phyloP scores from a whole-genome alignment of 257 asterid genomes.

The Nicotiana noctiflora region DNA sequence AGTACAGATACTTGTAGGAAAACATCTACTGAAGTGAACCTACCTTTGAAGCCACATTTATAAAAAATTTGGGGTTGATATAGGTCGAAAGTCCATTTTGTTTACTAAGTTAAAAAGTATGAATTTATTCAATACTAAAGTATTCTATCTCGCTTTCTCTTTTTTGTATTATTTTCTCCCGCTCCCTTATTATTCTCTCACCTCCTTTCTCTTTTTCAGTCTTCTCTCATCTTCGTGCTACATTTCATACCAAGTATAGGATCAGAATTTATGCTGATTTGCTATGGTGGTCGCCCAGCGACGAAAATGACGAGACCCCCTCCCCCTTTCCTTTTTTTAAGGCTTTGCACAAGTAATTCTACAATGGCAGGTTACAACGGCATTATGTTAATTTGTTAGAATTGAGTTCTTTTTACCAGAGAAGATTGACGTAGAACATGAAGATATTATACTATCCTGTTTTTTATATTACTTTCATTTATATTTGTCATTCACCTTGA shows the following conservation, averaged over 20 bases:
- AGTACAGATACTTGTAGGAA: neutral
- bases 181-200: neutral
- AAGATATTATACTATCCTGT: no score
- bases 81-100: neutral
- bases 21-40: neutral
- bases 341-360: neutral
- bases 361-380: no score
- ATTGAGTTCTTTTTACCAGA: no score
- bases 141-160: neutral
- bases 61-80: neutral
- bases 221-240: neutral
- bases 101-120: neutral
- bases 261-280: no score
- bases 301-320: neutral
- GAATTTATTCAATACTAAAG: neutral
- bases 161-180: neutral
- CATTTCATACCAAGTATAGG: neutral
- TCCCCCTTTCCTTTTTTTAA: no score
- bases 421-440: no score
- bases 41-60: neutral
- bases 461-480: no score
- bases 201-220: neutral
- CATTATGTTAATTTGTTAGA: no score
- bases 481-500: no score
- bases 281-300: neutral